Evolutionary conservation across 208 protist species (phyloP), one percentile per base, ranked within the genome.

Genomic region (Leptomonas seymouri): DNA sequence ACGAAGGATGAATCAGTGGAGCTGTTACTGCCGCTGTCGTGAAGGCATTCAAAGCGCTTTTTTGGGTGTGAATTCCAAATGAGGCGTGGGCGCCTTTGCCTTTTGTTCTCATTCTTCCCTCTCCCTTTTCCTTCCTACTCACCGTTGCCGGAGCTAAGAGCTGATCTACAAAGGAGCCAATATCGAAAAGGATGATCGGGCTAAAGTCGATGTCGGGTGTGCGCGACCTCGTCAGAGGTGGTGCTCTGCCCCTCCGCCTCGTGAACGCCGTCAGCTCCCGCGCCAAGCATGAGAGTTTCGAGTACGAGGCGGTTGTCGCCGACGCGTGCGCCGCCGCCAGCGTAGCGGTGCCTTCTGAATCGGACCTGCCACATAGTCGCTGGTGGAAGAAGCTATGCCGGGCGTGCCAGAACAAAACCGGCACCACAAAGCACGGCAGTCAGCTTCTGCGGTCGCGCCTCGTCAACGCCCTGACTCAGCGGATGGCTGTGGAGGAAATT

Each of bases 301-400:
- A 63, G 20, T 80, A 91, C 28, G 84, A 93, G 21, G 53, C 74
- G 8, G 72, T 96, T 14, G 57, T 96, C 41, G 61, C 21, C 14
- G 90, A 93, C 46, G 87, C 89, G 25, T 91, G 82, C 57, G 68
- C 68, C 42, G 65, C 66, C 25, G 82, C 78, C 0, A 78, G 82
- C 61, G 72, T 95, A 16, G 71, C 75, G 20, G 64, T 83, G 36
- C 85, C 87, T 9, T 71, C 76, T 1, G 78, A 84, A 39, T 67
- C 66, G 25, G 71, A 87, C 14, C 34, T 97, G 46, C 68, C 80
- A 3, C 71, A 94, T 61, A 80, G 67, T 49, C 77, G 80, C 27
- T 93, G 84, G 83, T 97, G 92, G 90, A 81, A 84, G 49, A 97
- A 95, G 69, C 79, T 97, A 6, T 95, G 92, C 60, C 57, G 65